Base-by-base conservation (phyloP, 2,329 filamentous ascomycete genomes). In the Colletotrichum aenigma region DNA sequence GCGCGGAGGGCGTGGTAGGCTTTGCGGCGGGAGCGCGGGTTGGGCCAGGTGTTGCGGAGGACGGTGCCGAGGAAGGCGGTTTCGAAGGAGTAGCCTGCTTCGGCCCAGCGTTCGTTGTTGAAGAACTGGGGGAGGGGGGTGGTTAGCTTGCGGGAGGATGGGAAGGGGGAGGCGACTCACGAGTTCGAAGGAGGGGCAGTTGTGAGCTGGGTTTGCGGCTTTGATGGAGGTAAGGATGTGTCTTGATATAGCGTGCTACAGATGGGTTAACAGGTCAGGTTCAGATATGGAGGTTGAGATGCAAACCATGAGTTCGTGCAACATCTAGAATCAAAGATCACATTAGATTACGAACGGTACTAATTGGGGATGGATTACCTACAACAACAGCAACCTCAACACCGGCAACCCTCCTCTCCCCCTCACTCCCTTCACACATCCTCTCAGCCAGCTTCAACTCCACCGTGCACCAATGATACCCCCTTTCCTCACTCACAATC, bases 241-340 rank as follows among this genome's bases (percentile, higher is more conserved):
- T 38, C 55, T 6, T 10, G 66, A 69, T 16, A 69, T 69, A 2
- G 66, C 66, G 30, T 69, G 66, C 66, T 69, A 3, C 3, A n/a
- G 9, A 38, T 2, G 6, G 36, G 8, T 28, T 36, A 36, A 62
- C 32, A 62, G 4, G 13, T 26, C 5, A 5, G 8, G 1, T 52
- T 66, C 7, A 38, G 36, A 18, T 18, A 9, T 38, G 36, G 36
- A 18, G 36, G 7, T 4, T 15, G 36, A 6, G 26, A 6, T 6
- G 16, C 72, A 55, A 24, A 75, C 72, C 72, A 65, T 60, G 13
- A 75, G 30, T 21, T 75, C 72, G 55, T 75, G 72, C 32, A 71
- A 30, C 21, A 71, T 71, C 72, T 75, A 6, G 3, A 4, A 56
- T 2, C 24, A 15, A 6, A 18, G 16, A 52, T 18, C 67, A 30